Conservation (phyloP, 331 rosid species). For the Erythrophleum ivorense region DNA sequence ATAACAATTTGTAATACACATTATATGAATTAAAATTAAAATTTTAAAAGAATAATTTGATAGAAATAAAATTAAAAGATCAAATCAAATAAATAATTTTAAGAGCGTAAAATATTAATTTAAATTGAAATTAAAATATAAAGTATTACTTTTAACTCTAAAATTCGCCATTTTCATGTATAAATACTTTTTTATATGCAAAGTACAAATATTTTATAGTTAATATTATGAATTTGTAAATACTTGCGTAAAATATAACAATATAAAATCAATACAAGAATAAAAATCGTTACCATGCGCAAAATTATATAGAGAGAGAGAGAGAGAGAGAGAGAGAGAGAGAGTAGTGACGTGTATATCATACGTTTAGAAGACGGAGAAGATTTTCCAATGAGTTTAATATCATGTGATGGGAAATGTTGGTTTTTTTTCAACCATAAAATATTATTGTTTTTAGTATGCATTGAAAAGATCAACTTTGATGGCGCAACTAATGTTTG, state of each 20-base stretch:
- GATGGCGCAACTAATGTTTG: conserved; percentile 8
- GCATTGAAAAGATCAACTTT: conserved; percentile 9
- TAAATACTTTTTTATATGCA: background rate
- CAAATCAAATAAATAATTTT: background rate
- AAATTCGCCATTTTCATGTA: background rate
- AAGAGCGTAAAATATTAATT: background rate
- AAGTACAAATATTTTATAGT: background rate
- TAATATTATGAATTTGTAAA: background rate
- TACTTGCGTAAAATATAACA: background rate
- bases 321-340: no score
- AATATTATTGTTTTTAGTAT: background rate
- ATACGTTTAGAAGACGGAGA: no score
- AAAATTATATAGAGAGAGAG: no score
- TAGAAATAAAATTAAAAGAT: no score
- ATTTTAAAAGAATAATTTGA: no score
- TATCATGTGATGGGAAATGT: no score
- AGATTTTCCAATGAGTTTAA: no score
- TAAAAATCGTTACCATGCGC: background rate
- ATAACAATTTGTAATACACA: no score
- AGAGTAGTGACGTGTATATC: no score
- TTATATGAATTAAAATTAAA: background rate
- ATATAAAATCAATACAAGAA: background rate
- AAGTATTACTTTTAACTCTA: background rate
- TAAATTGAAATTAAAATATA: background rate
- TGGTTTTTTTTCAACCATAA: background rate